phyloP scores from a whole-genome alignment of 2,329 filamentous ascomycete genomes.

The Rosellinia necatrix region DNA sequence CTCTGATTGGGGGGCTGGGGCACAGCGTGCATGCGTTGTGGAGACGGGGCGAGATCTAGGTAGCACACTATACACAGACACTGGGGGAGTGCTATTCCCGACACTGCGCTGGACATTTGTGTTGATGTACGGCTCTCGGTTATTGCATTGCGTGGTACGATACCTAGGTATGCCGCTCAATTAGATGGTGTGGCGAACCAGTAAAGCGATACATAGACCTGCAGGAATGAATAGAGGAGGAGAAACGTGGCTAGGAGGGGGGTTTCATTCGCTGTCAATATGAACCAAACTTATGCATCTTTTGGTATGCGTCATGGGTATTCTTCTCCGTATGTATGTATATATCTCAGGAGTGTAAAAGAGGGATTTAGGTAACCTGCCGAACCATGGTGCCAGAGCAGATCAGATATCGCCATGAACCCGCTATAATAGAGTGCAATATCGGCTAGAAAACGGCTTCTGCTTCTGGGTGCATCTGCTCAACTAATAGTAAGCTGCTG shows the following conservation, averaged over 20 bases:
- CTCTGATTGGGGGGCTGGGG: too few species aligned
- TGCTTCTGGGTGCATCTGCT: too few species aligned
- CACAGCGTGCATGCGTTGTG: neutral
- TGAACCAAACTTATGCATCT: conserved; percentile 3
- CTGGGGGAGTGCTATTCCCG: conserved; percentile 3
- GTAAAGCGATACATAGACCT: neutral
- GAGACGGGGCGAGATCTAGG: neutral
- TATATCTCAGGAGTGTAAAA: too few species aligned
- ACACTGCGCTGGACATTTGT: neutral
- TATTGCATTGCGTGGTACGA: neutral
- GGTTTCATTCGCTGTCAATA: neutral
- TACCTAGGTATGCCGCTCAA: neutral
- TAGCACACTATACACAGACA: neutral
- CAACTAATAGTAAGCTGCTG: too few species aligned
- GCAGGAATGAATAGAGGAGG: neutral
- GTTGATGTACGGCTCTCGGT: neutral
- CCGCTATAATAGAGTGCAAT: too few species aligned
- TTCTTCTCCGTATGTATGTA: too few species aligned
- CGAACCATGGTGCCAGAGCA: too few species aligned
- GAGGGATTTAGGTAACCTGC: too few species aligned
- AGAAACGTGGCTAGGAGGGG: neutral
- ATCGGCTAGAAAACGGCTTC: too few species aligned
- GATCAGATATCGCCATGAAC: too few species aligned
- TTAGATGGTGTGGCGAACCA: conserved; percentile 1
- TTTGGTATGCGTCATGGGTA: conserved; percentile 4